These are phyloP conservation scores for Trichoderma brevicompactum DNA, from an alignment of 2,329 filamentous ascomycete species.

Conservation along the genomic window DNA sequence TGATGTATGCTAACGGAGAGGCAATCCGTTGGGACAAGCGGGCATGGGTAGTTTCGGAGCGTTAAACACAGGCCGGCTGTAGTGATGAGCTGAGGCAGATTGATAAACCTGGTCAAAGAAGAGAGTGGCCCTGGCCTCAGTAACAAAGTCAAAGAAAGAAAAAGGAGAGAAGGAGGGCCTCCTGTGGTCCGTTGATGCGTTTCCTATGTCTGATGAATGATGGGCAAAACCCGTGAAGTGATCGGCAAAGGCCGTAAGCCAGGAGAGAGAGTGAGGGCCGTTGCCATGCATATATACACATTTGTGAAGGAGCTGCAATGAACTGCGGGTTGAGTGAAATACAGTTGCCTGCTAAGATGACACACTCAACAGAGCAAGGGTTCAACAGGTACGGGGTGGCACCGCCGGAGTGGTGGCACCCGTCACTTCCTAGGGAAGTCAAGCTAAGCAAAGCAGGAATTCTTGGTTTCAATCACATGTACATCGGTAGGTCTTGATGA, in stretches of 20 bases:
- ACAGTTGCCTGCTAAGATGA: neutral
- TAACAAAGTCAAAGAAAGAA: neutral
- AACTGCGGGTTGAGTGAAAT: neutral
- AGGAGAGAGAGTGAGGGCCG: neutral
- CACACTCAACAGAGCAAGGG: constrained; percentile 15
- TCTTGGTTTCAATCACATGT: constrained; percentile 5
- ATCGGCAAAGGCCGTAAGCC: neutral
- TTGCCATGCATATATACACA: constrained; percentile 17
- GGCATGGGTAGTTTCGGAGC: neutral
- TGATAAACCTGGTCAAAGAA: neutral
- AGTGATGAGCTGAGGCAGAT: neutral
- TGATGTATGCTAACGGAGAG: neutral
- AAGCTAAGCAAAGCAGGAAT: constrained; percentile 12
- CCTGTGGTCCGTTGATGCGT: neutral
- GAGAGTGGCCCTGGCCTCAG: neutral
- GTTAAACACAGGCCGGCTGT: neutral
- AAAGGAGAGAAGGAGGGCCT: neutral
- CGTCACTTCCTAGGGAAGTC: neutral
- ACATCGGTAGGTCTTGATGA: constrained; percentile 7
- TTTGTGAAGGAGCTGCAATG: neutral
- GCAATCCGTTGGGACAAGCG: constrained; percentile 5
- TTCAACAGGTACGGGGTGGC: neutral
- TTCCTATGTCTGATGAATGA: neutral
- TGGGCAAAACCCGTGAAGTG: neutral
- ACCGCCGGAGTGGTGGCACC: neutral